Evolutionary conservation across 2,329 filamentous ascomycete species (phyloP), one percentile per base, ranked within the genome.

Genomic region (Cadophora gregata): DNA sequence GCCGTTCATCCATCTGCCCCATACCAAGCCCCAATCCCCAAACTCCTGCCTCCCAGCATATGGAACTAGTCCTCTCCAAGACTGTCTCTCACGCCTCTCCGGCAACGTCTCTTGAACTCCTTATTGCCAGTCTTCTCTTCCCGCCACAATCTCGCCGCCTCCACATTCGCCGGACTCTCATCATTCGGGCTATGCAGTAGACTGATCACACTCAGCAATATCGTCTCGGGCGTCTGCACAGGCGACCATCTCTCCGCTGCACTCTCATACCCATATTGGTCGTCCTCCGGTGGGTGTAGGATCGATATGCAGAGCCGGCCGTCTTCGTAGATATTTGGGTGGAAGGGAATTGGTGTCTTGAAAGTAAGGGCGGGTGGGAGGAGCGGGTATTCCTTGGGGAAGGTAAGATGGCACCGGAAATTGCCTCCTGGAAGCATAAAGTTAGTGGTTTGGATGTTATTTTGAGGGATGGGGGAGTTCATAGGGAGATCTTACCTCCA

Each of bases 281-380:
- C 96, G 76, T 97, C 94, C 81, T 93, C 94, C 4, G 96, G 95
- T 14, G 95, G 92, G 79, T 99, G 96, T 50, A 99, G 85, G 81
- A 99, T 99, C 51, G 92, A 96, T 79, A 99, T 98, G 84, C 96
- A 99, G 66, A 99, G 92, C 71, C 90, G 88, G 75, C 96, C 96
- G 76, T 87, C 88, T 8, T 87, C 82, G 81, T 97, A 98, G 77
- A 99, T 92, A 78, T 98, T 98, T 0, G 95, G 95, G 80, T 98
- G 95, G 85, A 96, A 98, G 2, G 88, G 88, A 68, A 97, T 88
- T 1, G 94, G 92, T 0, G 85, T 84, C 75, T 93, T 87, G 80
- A 98, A 98, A 72, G 90, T 93, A 81, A 98, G 90, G 75, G 90
- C 92, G 0, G 96, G 96, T 42, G 96, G 96, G 78, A 92, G 86